Evolutionary conservation across 129 eudicot species (phyloP), one percentile per base, ranked within the genome.

Genomic region (Glebionis coronaria): DNA sequence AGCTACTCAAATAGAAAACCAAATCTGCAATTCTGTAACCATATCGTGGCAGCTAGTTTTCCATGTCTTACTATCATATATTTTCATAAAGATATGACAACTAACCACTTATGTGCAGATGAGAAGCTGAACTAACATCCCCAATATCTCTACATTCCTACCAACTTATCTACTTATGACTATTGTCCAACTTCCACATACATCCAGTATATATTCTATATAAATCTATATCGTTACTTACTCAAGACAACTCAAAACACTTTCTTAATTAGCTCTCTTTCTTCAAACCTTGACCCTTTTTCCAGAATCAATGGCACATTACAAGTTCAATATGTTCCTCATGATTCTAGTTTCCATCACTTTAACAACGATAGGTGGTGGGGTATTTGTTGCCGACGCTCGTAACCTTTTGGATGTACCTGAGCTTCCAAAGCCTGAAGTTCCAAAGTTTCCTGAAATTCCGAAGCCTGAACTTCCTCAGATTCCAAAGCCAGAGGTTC

Each of bases 121-220:
- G 42, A 59, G 78, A 78, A 51, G 74, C 52, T 72, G 54, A 78
- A 5, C 82, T 72, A 28, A 28, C n/a, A 57, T 3, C 29, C 18
- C 44, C 16, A n/a, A 35, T 12, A 2, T 70, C 7, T 60, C 12
- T 9, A 1, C 14, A 19, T 70, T 77, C 72, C 23, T 15, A 70
- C 77, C 68, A 63, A 71, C 71, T 12, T 68, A 56, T 42, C 46
- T 56, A 25, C 44, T 8, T 28, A 12, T 1, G 35, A 5, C 31
- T 51, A 11, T 67, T 58, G 42, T 2, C 46, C 12, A 12, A 53
- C 42, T 12, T 14, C 52, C 52, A 55, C 15, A 9, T 25, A 55
- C 15, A 9, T 25, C 65, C 21, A 40, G 28, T 12, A 18, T 12
- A 18, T 56, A 74, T 44, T 25, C 73, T 76, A 68, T 68, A 68